phyloP scores from a whole-genome alignment of 2,329 filamentous ascomycete genomes.

The Ceratocystis papillata region DNA sequence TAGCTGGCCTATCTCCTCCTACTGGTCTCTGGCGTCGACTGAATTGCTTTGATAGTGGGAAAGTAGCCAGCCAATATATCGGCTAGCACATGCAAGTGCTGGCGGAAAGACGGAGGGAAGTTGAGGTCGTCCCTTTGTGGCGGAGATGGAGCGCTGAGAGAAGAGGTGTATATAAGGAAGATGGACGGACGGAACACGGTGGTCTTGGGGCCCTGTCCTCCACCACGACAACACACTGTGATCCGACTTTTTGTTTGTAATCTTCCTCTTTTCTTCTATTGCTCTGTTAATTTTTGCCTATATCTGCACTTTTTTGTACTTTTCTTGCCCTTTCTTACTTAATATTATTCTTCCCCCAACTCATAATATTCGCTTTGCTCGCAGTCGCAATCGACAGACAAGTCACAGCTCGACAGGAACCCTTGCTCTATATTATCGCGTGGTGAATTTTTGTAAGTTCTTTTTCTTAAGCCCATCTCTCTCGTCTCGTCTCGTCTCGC shows the following conservation, averaged over 20 bases:
- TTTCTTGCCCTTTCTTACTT: neutral
- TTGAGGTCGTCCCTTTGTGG: neutral
- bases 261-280: slow-evolving; percentile 1
- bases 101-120: too few relatives aligned
- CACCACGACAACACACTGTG: neutral
- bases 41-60: neutral
- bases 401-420: neutral
- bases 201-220: neutral
- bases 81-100: neutral
- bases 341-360: neutral
- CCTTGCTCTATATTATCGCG: neutral
- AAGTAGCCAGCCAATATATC: slow-evolving; percentile 10
- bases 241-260: neutral
- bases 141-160: neutral
- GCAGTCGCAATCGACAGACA: neutral
- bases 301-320: neutral
- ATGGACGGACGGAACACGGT: neutral
- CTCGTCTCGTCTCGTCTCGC: neutral
- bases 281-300: neutral
- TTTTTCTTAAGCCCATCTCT: neutral
- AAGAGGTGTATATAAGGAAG: neutral
- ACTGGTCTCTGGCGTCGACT: neutral
- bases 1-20: neutral
- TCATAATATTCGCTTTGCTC: neutral
- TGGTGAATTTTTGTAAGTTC: slow-evolving; percentile 2